A percentile compares a stretch with the other conserved stretches of the same genome.
Evolutionary conservation across 2,329 filamentous ascomycete species (phyloP).

Genomic region (Alternaria conjuncta): DNA sequence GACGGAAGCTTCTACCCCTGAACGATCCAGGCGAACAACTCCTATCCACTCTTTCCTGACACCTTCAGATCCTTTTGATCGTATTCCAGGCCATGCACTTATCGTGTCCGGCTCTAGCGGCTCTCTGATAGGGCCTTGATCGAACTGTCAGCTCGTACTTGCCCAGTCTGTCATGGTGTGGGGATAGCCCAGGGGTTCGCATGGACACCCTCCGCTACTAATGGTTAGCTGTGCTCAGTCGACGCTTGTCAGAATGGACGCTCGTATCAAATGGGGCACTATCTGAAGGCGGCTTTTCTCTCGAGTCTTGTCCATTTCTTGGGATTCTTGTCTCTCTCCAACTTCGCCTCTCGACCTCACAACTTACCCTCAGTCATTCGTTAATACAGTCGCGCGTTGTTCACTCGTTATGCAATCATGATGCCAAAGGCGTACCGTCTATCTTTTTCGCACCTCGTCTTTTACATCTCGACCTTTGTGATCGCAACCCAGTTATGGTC

Average conservation of each 20-base stretch:
- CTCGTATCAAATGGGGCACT: slow-evolving; percentile 18
- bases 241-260: slow-evolving; percentile 16
- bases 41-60: slow-evolving; percentile 21
- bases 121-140: slow-evolving; percentile 15
- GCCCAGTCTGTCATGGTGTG: slow-evolving; percentile 19
- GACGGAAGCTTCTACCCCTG: slow-evolving; percentile 12
- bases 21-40: slow-evolving; percentile 16
- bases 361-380: slow-evolving; percentile 9
- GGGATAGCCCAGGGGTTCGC: slow-evolving; percentile 21
- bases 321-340: slow-evolving; percentile 19
- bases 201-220: slow-evolving; percentile 16
- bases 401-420: slow-evolving; percentile 40
- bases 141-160: slow-evolving; percentile 17
- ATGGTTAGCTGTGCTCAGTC: slow-evolving; percentile 23
- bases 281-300: slow-evolving; percentile 16
- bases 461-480: slow-evolving; percentile 40
- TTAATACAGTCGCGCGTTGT: slow-evolving; percentile 16
- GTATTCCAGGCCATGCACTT: slow-evolving; percentile 25
- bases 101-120: slow-evolving; percentile 14
- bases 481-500: slow-evolving; percentile 38
- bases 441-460: slow-evolving; percentile 35
- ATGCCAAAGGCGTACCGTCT: slow-evolving; percentile 37
- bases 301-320: slow-evolving; percentile 26
- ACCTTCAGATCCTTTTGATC: slow-evolving; percentile 23
- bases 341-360: slow-evolving; percentile 6